Conservation (phyloP, 345 rosid species). For the Ceriops zippeliana region DNA sequence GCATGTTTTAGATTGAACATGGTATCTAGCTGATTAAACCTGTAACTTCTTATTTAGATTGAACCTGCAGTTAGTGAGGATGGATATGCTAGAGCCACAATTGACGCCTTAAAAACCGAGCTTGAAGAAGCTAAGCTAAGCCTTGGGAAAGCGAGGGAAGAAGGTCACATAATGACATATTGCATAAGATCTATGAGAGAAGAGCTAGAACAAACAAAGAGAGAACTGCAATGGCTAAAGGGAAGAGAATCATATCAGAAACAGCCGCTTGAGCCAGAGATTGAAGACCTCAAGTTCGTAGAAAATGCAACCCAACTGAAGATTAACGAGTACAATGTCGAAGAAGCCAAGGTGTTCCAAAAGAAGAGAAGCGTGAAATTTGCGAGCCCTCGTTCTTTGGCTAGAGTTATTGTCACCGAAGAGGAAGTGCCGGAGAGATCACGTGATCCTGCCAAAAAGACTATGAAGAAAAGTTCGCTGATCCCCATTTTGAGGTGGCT, state of each 20-base stretch:
- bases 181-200: conserved; percentile 35
- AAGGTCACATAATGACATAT: conserved; percentile 31
- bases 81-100: background rate
- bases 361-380: conserved; percentile 26
- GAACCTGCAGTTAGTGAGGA: background rate
- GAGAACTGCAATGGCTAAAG: conserved; percentile 40
- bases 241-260: conserved; percentile 19
- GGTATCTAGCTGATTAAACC: too few species aligned
- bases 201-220: conserved; percentile 47
- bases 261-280: conserved; percentile 30
- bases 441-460: background rate
- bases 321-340: background rate
- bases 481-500: conserved; percentile 19
- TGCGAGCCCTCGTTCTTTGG: conserved; percentile 28
- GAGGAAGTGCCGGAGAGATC: conserved; percentile 17
- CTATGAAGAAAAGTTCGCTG: conserved; percentile 9
- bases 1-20: too few species aligned
- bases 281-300: conserved; percentile 44
- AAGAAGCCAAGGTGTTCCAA: background rate
- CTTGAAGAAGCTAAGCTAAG: conserved; percentile 51
- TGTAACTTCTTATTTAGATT: background rate
- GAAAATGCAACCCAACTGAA: conserved; percentile 29
- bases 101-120: conserved; percentile 24
- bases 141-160: conserved; percentile 47
- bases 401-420: conserved; percentile 16